Percentiles rank a stretch among this genome's conserved stretches.
These are phyloP conservation scores for Tulasnella sp. DNA, from an alignment of 768 basidiomycete species.

Conservation along the genomic window DNA sequence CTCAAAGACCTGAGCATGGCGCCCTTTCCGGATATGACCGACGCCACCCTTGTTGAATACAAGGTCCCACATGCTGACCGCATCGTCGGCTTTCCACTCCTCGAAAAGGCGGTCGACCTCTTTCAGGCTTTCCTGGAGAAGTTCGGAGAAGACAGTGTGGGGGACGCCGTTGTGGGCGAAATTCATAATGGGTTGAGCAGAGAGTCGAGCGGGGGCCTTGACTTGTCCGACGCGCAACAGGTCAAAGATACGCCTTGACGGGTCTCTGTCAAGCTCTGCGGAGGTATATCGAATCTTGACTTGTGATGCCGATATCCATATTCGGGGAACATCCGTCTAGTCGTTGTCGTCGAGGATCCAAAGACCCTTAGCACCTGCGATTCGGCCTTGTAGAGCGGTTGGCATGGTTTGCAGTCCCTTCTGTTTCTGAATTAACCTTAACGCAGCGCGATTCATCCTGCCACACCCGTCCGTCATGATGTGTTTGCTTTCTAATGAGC, in stretches of 20 bases:
- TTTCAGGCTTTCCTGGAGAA: conserved; percentile 46
- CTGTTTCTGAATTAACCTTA: conserved; percentile 32
- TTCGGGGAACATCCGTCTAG: not conserved
- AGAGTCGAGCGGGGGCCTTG: conserved; percentile 31
- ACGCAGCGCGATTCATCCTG: conserved; percentile 36
- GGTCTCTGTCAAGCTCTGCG: conserved; percentile 3
- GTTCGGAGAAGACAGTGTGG: conserved; percentile 35
- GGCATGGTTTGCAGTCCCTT: conserved; percentile 37
- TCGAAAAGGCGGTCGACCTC: conserved; percentile 39
- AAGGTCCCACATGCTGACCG: not conserved
- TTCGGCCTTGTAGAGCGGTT: conserved; percentile 46
- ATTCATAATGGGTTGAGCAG: conserved; percentile 53
- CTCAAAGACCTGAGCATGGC: not conserved
- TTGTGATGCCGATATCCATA: conserved; percentile 23
- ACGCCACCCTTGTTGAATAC: not conserved
- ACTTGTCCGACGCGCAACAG: conserved; percentile 3
- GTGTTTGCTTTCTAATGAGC: not conserved
- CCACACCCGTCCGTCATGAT: conserved; percentile 54
- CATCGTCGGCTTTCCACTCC: not conserved
- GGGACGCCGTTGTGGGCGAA: conserved; percentile 53
- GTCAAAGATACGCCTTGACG: conserved; percentile 18
- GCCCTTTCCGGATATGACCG: not conserved
- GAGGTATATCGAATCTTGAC: conserved; percentile 18
- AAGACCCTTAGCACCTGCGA: conserved; percentile 38
- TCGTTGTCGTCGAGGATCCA: conserved; percentile 17